phyloP scores from a whole-genome alignment of 148 eudicot genomes.

The Pharnaceum exiguum region DNA sequence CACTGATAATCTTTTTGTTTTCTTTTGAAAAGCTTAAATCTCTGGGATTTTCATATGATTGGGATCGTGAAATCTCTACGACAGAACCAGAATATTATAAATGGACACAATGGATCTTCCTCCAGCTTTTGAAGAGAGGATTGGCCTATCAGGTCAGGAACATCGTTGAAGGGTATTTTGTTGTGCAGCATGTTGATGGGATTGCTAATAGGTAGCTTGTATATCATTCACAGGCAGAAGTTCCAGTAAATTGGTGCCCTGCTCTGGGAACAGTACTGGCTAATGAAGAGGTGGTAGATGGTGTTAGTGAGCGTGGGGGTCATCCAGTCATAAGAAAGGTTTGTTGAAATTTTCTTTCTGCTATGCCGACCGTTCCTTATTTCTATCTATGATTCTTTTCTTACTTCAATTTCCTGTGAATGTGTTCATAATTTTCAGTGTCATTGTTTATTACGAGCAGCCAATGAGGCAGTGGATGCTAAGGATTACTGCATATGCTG shows the following conservation, averaged over 20 bases:
- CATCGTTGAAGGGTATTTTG: not conserved
- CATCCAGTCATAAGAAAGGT: slow-evolving; percentile 98
- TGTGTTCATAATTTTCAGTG: slow-evolving; percentile 78
- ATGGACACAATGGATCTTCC: slow-evolving; percentile 99
- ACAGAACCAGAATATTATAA: slow-evolving; percentile 90
- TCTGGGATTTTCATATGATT: slow-evolving; percentile 94
- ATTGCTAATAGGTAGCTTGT: not conserved
- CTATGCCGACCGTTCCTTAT: slow-evolving; percentile 9
- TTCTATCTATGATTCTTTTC: slow-evolving; percentile 23
- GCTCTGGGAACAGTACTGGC: slow-evolving; percentile 99
- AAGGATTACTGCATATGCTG: slow-evolving; percentile 96
- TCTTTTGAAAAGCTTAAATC: slow-evolving; percentile 70
- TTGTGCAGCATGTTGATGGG: not conserved
- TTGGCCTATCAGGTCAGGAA: slow-evolving; percentile 84
- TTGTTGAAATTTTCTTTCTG: slow-evolving; percentile 11
- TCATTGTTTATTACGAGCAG: slow-evolving; percentile 89
- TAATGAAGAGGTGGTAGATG: slow-evolving; percentile 96
- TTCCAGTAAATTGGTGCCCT: slow-evolving; percentile 99
- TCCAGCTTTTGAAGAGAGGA: slow-evolving; percentile 90
- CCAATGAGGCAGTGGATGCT: slow-evolving; percentile 99
- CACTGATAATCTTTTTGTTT: slow-evolving; percentile 10
- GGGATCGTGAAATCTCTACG: slow-evolving; percentile 99
- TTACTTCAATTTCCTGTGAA: slow-evolving; percentile 44
- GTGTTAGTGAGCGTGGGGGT: slow-evolving; percentile 99
- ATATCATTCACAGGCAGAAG: slow-evolving; percentile 63